Conservation (phyloP, 108 stramenopile species). For the Fistulifera solaris region DNA sequence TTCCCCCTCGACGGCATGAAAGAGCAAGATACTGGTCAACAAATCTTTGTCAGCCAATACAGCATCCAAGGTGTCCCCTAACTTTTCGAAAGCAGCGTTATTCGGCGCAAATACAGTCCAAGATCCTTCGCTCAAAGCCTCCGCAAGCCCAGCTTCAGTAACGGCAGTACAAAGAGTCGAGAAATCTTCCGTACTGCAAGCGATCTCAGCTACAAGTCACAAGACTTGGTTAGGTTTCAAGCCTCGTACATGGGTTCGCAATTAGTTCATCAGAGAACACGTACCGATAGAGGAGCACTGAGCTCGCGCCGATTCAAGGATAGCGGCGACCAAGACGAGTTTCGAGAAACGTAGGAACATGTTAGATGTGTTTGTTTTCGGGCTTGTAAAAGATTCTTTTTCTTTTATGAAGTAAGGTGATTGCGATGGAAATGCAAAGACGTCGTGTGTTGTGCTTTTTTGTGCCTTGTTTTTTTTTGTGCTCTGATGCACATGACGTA, state of each 20-base stretch:
- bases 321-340: no score
- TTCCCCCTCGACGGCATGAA: conserved; percentile 9
- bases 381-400: not conserved
- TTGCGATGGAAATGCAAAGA: no score
- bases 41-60: not conserved
- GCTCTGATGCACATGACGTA: no score
- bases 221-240: no score
- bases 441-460: no score
- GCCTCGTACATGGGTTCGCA: no score
- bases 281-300: no score
- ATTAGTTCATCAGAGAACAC: no score
- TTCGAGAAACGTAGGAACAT: not conserved
- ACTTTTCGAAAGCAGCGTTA: conserved; percentile 23
- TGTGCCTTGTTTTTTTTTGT: no score
- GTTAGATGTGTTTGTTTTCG: not conserved
- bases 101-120: conserved; percentile 26
- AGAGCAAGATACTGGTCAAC: conserved; percentile 10
- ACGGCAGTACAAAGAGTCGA: conserved; percentile 27
- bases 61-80: conserved; percentile 1
- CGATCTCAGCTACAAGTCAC: conserved; percentile 7
- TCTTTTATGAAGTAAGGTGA: not conserved
- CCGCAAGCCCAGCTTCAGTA: conserved; percentile 22
- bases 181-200: conserved; percentile 12
- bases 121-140: conserved; percentile 9
- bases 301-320: no score